phyloP scores from a whole-genome alignment of 2,329 filamentous ascomycete genomes.

The Fusarium burgessii region DNA sequence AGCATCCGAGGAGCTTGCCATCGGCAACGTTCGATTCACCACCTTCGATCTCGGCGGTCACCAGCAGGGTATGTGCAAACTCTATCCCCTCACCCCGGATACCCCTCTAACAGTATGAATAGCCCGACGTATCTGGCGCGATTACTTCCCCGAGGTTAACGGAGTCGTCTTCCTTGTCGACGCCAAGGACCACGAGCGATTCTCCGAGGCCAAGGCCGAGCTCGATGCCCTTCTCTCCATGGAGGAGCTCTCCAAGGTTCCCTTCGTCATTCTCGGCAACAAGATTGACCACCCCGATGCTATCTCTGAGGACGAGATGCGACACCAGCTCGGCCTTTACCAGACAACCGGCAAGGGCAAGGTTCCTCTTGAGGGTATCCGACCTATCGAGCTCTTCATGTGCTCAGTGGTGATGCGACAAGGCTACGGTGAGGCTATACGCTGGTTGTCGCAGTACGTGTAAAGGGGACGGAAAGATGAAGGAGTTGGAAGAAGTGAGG shows the following conservation, averaged over 20 bases:
- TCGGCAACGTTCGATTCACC: conserved; percentile 93
- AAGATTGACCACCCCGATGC: conserved; percentile 99
- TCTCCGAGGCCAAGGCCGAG: conserved; percentile 94
- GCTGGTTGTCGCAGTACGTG: conserved; percentile 94
- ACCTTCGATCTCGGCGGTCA: conserved; percentile 95
- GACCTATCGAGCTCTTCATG: conserved; percentile 98
- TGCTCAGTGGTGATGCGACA: conserved; percentile 99
- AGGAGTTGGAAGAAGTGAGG: conserved; percentile 8
- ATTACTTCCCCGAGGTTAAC: conserved; percentile 96
- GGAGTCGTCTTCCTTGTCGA: conserved; percentile 98
- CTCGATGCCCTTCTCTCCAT: conserved; percentile 94
- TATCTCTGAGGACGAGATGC: conserved; percentile 93
- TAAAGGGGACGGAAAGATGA: conserved; percentile 58
- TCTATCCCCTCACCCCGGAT: neutral
- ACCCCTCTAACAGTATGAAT: conserved; percentile 3
- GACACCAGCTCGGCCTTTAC: conserved; percentile 91
- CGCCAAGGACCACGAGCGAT: conserved; percentile 95
- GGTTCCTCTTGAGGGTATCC: conserved; percentile 89
- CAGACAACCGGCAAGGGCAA: conserved; percentile 98
- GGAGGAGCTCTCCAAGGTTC: conserved; percentile 96
- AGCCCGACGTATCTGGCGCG: conserved; percentile 95
- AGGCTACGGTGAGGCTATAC: conserved; percentile 90
- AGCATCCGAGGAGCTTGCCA: conserved; percentile 92
- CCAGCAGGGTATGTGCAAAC: conserved; percentile 76
- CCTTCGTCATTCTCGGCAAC: conserved; percentile 96